These are phyloP conservation scores for Xylaria sp. DNA, from an alignment of 2,329 filamentous ascomycete genomes.

Conservation along the genomic window DNA sequence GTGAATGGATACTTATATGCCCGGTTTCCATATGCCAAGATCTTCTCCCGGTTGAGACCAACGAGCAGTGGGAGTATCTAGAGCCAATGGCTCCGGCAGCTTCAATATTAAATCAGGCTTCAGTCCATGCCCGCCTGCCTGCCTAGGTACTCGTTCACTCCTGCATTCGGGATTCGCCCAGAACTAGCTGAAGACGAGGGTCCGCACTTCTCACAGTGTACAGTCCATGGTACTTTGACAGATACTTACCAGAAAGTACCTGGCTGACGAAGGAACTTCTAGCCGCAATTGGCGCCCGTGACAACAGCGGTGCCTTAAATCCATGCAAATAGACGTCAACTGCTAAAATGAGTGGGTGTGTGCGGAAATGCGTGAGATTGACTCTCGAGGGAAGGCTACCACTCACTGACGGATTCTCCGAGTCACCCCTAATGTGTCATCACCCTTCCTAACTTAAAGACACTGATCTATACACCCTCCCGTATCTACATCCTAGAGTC, in stretches of 20 bases:
- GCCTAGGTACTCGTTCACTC: neutral
- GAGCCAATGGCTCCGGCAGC: neutral
- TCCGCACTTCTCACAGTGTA: neutral
- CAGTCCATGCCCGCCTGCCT: conserved; percentile 4
- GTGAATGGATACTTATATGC: neutral
- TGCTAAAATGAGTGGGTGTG: neutral
- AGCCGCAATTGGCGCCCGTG: conserved; percentile 9
- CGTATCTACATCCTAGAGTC: conserved; percentile 3
- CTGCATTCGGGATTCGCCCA: neutral
- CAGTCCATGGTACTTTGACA: conserved; percentile 6
- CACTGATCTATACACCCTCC: neutral
- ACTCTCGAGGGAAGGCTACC: neutral
- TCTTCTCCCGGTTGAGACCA: neutral
- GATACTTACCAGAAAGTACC: conserved; percentile 6
- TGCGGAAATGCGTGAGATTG: neutral
- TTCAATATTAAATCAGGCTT: neutral
- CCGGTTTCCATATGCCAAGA: conserved; percentile 1
- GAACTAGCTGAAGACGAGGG: conserved; percentile 1
- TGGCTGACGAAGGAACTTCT: neutral
- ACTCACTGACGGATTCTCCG: neutral
- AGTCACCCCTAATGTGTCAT: neutral
- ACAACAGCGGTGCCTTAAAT: neutral
- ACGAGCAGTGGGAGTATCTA: neutral
- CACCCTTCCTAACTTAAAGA: neutral
- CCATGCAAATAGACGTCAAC: neutral